phyloP scores from a whole-genome alignment of 805 yeast species.

The Ogataea dorogensis region DNA sequence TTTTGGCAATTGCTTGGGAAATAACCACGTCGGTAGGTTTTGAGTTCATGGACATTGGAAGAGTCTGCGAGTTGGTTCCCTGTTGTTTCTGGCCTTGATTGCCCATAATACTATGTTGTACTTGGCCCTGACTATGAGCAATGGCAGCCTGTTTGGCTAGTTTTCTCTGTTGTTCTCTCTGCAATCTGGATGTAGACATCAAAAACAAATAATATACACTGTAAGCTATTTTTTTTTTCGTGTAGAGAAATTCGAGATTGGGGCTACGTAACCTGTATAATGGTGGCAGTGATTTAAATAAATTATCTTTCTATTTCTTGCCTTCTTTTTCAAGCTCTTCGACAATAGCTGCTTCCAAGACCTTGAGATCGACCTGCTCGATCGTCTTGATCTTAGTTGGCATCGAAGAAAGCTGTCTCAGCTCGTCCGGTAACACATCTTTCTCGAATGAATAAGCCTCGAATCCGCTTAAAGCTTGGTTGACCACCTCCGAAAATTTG shows the following conservation, averaged over 20 bases:
- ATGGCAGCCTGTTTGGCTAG: constrained; percentile 15
- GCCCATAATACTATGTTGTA: constrained; percentile 14
- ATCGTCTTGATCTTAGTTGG: constrained; percentile 73
- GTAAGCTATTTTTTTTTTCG: constrained; percentile 6
- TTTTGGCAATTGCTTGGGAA: constrained; percentile 28
- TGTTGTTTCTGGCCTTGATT: constrained; percentile 16
- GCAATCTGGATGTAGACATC: constrained; percentile 19
- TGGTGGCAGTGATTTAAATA: background rate
- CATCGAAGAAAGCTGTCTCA: constrained; percentile 65
- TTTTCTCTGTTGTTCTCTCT: constrained; percentile 23
- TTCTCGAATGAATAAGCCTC: constrained; percentile 80
- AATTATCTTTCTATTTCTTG: constrained; percentile 1
- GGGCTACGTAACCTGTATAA: constrained; percentile 24
- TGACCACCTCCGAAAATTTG: constrained; percentile 94
- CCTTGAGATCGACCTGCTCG: constrained; percentile 68
- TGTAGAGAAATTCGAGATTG: background rate
- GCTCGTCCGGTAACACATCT: constrained; percentile 86
- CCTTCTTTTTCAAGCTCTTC: constrained; percentile 50
- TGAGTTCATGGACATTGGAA: constrained; percentile 28
- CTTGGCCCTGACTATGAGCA: constrained; percentile 16
- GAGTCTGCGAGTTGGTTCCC: constrained; percentile 17
- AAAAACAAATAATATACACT: constrained; percentile 5
- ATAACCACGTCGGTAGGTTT: constrained; percentile 38
- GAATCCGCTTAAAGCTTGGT: constrained; percentile 64
- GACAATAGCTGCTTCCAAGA: constrained; percentile 72